Evolutionary conservation across 305 asterid genomes (phyloP).

Genomic region (Solanum aculeatissimum): DNA sequence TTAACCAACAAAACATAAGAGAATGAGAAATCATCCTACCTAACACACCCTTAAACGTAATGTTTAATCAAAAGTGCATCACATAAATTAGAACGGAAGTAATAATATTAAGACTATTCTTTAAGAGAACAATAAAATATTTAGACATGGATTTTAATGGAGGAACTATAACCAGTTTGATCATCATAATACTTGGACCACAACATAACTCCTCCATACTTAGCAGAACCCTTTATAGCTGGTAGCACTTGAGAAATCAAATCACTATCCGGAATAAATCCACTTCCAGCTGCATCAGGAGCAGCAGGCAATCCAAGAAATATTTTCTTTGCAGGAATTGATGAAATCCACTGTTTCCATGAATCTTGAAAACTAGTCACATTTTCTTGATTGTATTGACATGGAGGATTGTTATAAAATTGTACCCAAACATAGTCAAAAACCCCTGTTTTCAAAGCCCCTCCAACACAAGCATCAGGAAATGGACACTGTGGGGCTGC

Average conservation of each 20-base stretch:
- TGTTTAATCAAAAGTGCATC: not conserved
- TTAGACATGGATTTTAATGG: slow-evolving; percentile 1
- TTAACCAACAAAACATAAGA: not conserved
- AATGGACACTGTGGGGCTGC: slow-evolving; percentile 62
- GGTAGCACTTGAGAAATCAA: slow-evolving; percentile 17
- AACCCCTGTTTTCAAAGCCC: slow-evolving; percentile 36
- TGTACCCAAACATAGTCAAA: slow-evolving; percentile 51
- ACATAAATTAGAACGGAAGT: not conserved
- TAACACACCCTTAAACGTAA: too few relatives aligned
- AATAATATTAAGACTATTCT: not conserved
- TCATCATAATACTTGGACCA: slow-evolving; percentile 8
- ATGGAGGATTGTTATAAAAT: slow-evolving; percentile 49
- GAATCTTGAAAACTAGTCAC: slow-evolving; percentile 14
- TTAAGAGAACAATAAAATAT: not conserved
- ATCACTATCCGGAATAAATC: not conserved
- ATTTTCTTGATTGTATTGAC: slow-evolving; percentile 23
- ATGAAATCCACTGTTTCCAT: slow-evolving; percentile 19
- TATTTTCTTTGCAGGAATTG: slow-evolving; percentile 22
- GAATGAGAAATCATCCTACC: too few relatives aligned
- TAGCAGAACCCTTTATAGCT: slow-evolving; percentile 8
- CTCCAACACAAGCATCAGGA: slow-evolving; percentile 39
- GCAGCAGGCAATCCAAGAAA: slow-evolving; percentile 37
- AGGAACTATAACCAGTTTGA: slow-evolving; percentile 5
- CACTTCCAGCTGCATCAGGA: slow-evolving; percentile 19
- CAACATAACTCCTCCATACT: slow-evolving; percentile 11